These are phyloP conservation scores for Vitellaria paradoxa DNA, from an alignment of 179 eudicot genomes.

Conservation along the genomic window DNA sequence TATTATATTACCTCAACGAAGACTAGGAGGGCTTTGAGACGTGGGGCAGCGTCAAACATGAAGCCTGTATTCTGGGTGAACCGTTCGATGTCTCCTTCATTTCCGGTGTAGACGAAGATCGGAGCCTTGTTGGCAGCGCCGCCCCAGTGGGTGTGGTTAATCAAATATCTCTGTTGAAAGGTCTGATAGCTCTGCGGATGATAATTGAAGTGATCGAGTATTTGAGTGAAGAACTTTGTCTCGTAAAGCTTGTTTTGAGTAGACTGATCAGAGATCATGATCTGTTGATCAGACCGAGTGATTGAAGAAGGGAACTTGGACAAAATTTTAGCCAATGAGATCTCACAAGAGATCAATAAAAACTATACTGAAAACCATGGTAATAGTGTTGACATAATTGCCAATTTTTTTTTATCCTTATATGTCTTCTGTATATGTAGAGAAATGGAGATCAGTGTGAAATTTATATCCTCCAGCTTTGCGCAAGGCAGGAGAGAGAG, in stretches of 20 bases:
- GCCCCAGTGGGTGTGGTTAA: conserved; percentile 65
- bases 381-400: conserved; percentile 5
- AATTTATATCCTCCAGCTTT: too few species aligned
- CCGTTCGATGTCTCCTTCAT: conserved; percentile 91
- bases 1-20: conserved; percentile 72
- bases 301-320: conserved; percentile 50
- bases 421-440: neutral
- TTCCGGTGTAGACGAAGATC: conserved; percentile 76
- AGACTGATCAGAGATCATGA: conserved; percentile 7
- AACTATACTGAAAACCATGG: conserved; percentile 16
- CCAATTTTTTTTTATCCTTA: conserved; percentile 12
- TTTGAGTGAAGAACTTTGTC: conserved; percentile 67
- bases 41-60: conserved; percentile 64
- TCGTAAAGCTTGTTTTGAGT: conserved; percentile 32
- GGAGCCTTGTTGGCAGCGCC: conserved; percentile 59
- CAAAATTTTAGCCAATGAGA: conserved; percentile 25
- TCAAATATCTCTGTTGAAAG: conserved; percentile 73
- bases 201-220: conserved; percentile 78
- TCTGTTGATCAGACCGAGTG: conserved; percentile 30
- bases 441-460: neutral
- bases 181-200: conserved; percentile 59
- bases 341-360: neutral
- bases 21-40: conserved; percentile 61
- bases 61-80: conserved; percentile 79
- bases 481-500: too few species aligned